Evolutionary conservation across 306 rosid species (phyloP), one percentile per base, ranked within the genome.

Genomic region (Hippophae rhamnoides): DNA sequence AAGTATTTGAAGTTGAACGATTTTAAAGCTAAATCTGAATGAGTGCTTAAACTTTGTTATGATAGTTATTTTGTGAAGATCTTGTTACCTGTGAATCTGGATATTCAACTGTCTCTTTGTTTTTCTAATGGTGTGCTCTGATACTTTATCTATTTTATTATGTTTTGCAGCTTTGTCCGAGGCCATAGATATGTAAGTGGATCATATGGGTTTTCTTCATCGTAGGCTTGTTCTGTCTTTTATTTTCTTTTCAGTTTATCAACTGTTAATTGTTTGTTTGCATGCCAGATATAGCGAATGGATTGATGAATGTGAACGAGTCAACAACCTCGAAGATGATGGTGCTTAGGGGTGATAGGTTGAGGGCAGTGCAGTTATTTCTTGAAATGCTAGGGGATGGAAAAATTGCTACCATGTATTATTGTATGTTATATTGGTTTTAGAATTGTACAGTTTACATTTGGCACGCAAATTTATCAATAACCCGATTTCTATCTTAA

Each of bases 301-400:
- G 97, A 89, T 89, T 57, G 97, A 89, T 47, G 97, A 89, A 84
- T 89, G 97, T 5, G 97, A 86, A 67, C 80, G 82, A 68, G 97
- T 86, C 63, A 89, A 89, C 85, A 76, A 48, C 65, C 68, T 59
- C 64, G 97, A 89, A 55, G 97, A 89, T 47, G 89, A 83, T 13
- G 94, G 81, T 60, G 80, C 88, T 7, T 79, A 81, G 72, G 38
- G 38, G 38, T 31, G 3, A 31, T 31, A 31, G 38, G 38, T 2
- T 31, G 38, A 4, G 38, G 38, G 38, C 38, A 31, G 38, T 31
- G 38, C 38, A 31, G 38, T 31, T 31, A 2, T 31, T 31, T 31
- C 38, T 31, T 31, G 38, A 31, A 31, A 31, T 2, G 38, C 38
- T 4, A 31, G 5, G 38, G 38, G 5, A 31, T 31, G 38, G 38